Conservation (phyloP, 257 asterid genomes). For the Sherardia arvensis region DNA sequence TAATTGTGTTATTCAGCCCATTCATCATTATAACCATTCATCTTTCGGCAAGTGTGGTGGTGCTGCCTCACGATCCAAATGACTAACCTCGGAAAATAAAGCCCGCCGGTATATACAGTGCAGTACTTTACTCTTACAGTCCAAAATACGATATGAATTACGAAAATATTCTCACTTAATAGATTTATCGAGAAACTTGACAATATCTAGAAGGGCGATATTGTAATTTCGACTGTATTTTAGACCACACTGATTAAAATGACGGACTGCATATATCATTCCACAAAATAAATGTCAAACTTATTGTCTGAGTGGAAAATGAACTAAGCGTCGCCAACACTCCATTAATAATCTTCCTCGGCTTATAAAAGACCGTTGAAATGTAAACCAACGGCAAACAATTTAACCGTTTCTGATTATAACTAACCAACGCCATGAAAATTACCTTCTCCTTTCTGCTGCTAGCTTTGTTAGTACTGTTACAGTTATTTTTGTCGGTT, state of each 20-base stretch:
- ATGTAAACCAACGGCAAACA: neutral
- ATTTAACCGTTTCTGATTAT: neutral
- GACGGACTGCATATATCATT: too few relatives aligned
- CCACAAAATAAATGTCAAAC: too few relatives aligned
- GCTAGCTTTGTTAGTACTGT: constrained; percentile 36
- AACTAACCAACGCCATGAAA: neutral
- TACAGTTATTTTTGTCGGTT: constrained; percentile 24
- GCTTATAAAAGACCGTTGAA: neutral
- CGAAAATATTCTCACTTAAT: too few relatives aligned
- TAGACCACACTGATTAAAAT: too few relatives aligned
- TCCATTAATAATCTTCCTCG: neutral
- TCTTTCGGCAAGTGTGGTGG: neutral
- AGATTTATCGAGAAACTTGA: too few relatives aligned
- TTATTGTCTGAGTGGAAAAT: neutral
- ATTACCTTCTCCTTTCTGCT: constrained; percentile 30
- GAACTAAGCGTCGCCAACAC: neutral
- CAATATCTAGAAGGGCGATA: too few relatives aligned
- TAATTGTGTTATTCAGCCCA: neutral
- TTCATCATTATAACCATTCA: neutral
- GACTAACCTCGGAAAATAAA: too few relatives aligned
- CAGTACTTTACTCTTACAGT: too few relatives aligned
- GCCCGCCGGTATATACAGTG: too few relatives aligned
- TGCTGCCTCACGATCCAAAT: neutral
- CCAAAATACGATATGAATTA: too few relatives aligned
- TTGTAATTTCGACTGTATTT: too few relatives aligned